Conservation (phyloP, 83 land plant species). For the Picea mariana region DNA sequence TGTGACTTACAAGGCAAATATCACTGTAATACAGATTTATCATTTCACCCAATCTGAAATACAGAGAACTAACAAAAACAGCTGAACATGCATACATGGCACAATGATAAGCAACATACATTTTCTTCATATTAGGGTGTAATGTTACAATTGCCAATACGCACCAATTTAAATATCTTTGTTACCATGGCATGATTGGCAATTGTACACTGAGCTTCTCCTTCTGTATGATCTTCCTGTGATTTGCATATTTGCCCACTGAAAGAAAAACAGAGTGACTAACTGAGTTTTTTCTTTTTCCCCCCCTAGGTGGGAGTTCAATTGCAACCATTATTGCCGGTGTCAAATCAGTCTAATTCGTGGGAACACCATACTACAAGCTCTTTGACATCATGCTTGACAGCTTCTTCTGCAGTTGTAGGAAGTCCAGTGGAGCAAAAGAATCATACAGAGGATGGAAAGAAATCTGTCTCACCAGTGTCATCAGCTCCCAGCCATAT, state of each 20-base stretch:
- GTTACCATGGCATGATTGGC: background rate
- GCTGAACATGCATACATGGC: too few relatives aligned
- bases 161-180: background rate
- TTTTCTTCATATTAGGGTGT: conserved; percentile 13
- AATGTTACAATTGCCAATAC: background rate
- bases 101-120: background rate
- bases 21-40: background rate
- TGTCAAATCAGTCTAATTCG: conserved; percentile 36
- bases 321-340: conserved; percentile 18
- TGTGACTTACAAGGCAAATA: background rate
- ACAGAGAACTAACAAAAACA: background rate
- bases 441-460: conserved; percentile 24
- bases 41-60: background rate
- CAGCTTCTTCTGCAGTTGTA: conserved; percentile 20
- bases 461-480: conserved; percentile 13
- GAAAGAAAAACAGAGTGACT: background rate
- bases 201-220: background rate
- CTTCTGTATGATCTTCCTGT: background rate
- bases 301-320: conserved; percentile 1
- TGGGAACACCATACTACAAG: conserved; percentile 57
- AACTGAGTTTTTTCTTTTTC: background rate
- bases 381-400: conserved; percentile 27
- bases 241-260: conserved; percentile 7
- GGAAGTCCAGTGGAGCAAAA: conserved; percentile 24
- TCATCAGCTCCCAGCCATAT: conserved; percentile 26